Evolutionary conservation across 1,139 yeast genomes (phyloP).

Genomic region (Candida pseudoviswanathii): DNA sequence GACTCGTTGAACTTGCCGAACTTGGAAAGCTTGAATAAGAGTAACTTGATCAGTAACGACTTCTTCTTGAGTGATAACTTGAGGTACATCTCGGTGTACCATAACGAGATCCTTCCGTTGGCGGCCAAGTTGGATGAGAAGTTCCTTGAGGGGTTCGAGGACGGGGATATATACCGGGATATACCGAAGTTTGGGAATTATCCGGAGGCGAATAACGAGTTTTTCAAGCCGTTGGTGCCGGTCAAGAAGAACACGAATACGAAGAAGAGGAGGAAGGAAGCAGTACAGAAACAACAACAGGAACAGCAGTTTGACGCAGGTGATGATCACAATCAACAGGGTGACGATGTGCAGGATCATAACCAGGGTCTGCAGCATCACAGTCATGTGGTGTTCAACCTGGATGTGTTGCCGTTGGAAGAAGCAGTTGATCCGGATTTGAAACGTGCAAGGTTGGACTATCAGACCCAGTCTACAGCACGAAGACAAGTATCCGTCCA

Average conservation of each 20-base stretch:
- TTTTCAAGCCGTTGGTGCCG: constrained; percentile 30
- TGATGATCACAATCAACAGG: neutral
- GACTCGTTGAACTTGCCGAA: constrained; percentile 35
- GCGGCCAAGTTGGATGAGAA: constrained; percentile 31
- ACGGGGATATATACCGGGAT: constrained; percentile 30
- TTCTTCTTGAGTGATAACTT: constrained; percentile 41
- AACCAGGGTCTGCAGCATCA: neutral
- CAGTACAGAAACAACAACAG: neutral
- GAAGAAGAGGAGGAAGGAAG: neutral
- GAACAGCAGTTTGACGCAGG: neutral
- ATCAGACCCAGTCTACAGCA: constrained; percentile 6
- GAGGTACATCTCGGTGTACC: constrained; percentile 41
- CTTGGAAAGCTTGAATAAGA: constrained; percentile 34
- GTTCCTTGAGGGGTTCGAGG: constrained; percentile 30
- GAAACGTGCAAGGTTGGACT: constrained; percentile 23
- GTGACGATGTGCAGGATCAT: neutral
- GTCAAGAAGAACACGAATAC: constrained; percentile 8
- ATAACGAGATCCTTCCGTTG: constrained; percentile 40
- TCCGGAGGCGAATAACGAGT: constrained; percentile 33
- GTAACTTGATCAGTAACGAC: constrained; percentile 39
- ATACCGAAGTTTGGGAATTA: constrained; percentile 37
- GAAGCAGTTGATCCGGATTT: constrained; percentile 35
- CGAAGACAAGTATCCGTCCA: neutral
- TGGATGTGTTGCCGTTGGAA: constrained; percentile 15
- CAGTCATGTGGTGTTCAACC: neutral